Evolutionary conservation across 192 early-diverging fungal genomes (phyloP).

Genomic region (Podila clonocystis): DNA sequence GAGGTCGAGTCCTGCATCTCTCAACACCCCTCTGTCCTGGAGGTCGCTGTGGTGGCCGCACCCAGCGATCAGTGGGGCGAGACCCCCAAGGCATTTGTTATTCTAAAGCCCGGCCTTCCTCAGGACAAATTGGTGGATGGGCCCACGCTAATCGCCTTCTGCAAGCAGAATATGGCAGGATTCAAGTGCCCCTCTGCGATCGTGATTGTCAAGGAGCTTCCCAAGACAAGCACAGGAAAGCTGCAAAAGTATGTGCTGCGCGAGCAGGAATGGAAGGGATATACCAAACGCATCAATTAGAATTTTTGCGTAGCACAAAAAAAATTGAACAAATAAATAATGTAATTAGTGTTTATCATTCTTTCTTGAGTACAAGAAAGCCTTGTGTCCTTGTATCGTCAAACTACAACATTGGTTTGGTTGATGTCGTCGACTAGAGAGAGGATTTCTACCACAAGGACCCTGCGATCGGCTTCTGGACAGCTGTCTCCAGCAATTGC

Average conservation of each 20-base stretch:
- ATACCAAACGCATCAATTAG: constrained; percentile 47
- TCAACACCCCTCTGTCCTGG: constrained; percentile 58
- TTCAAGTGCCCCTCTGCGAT: constrained; percentile 63
- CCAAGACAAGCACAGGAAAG: constrained; percentile 63
- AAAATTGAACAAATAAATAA: background rate
- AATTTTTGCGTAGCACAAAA: background rate
- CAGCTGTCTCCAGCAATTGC: background rate
- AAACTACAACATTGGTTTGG: background rate
- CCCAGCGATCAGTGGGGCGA: constrained; percentile 72
- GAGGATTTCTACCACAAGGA: background rate
- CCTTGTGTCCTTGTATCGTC: background rate
- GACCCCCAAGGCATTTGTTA: constrained; percentile 64
- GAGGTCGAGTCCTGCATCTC: constrained; percentile 65
- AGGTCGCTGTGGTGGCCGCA: constrained; percentile 64
- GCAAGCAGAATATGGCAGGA: constrained; percentile 56
- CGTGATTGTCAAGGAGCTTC: constrained; percentile 56
- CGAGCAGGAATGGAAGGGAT: constrained; percentile 57
- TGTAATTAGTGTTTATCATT: background rate
- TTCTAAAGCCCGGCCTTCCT: constrained; percentile 50
- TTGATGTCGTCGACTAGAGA: background rate
- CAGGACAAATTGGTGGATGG: constrained; percentile 28
- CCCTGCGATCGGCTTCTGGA: background rate
- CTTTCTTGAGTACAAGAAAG: background rate
- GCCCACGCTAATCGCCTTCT: constrained; percentile 44
- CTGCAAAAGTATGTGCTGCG: constrained; percentile 64